Evolutionary conservation across 192 early-diverging fungal genomes (phyloP), one percentile per base, ranked within the genome.

Genomic region (Podila clonocystis): DNA sequence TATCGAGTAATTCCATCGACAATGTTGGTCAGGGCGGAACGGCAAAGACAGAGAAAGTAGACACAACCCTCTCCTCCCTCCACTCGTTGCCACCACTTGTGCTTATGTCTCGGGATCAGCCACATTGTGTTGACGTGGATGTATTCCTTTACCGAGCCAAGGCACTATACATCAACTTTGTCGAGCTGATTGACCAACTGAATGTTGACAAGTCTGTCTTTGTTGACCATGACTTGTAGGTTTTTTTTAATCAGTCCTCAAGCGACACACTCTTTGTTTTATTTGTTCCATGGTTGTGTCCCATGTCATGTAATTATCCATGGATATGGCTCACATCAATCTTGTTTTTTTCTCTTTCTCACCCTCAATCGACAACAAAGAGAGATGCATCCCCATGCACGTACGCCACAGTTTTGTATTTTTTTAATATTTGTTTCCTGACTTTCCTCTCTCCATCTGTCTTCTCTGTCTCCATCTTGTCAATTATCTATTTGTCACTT

Each of bases 191-290:
- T 65, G 90, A 92, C 65, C 83, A 88, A 58, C 64, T 91, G 66
- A 67, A 83, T 15, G 49, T 89, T 5, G 68, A 68, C 48, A 88
- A 82, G 20, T 88, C 87, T 13, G 86, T 88, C 9, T 82, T 89
- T 28, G 60, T 92, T 31, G 92, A 89, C 24, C 93, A 94, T 60
- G 91, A 94, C 75, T 94, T 91, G 91, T 83, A 80, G 62, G 62
- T 50, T 12, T 33, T 31, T 17, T 33, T 55, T 19, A 17, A 6
- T 41, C 50, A 57, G 26, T 52, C 9, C 29, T 22, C 29, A 19
- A 9, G 20, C 26, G n/a, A 36, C 12, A 30, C 12, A 52, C 29
- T 31, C 11, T 50, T 38, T 52, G 17, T 36, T 31, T 29, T 59
- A 2, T 59, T 58, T 48, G 49, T 11, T 19, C 41, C 41, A 41